Conservation (phyloP, 306 rosid genomes). For the Cercis canadensis region DNA sequence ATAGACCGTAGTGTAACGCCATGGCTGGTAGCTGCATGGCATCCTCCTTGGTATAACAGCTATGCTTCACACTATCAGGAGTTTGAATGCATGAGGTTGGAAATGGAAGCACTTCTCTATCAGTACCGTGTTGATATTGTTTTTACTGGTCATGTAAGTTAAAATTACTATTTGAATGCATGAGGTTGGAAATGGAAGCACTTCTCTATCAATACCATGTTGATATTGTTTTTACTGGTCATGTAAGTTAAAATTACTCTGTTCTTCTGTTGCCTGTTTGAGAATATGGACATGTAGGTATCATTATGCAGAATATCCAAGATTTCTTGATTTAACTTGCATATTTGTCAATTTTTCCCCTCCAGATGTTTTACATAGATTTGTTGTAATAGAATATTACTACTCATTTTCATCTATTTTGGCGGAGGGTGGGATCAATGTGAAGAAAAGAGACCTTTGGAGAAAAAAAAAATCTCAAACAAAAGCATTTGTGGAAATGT, state of each 20-base stretch:
- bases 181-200: slow-evolving; percentile 94
- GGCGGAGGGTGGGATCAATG: background rate
- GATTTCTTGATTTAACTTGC: background rate
- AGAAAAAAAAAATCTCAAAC: background rate
- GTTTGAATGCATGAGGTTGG: slow-evolving; percentile 49
- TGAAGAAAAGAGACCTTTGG: background rate
- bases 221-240: slow-evolving; percentile 83
- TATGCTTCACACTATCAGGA: slow-evolving; percentile 92
- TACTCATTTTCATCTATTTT: background rate
- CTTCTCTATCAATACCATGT: slow-evolving; percentile 70
- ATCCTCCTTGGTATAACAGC: slow-evolving; percentile 92
- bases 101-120: too few relatives aligned
- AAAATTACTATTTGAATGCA: slow-evolving; percentile 48
- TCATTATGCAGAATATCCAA: slow-evolving; percentile 14
- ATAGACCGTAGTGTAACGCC: slow-evolving; percentile 73
- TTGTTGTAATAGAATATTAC: background rate
- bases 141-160: too few relatives aligned
- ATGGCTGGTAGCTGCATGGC: slow-evolving; percentile 88
- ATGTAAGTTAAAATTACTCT: slow-evolving; percentile 64
- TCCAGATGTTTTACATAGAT: background rate
- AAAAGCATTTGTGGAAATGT: slow-evolving; percentile 20
- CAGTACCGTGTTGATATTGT: too few relatives aligned
- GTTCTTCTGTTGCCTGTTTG: slow-evolving; percentile 11
- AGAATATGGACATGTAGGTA: slow-evolving; percentile 4
- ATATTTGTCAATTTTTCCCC: background rate